Conservation (phyloP, 225 moss, liverwort and hornwort genomes). For the Pseudoscleropodium purum region DNA sequence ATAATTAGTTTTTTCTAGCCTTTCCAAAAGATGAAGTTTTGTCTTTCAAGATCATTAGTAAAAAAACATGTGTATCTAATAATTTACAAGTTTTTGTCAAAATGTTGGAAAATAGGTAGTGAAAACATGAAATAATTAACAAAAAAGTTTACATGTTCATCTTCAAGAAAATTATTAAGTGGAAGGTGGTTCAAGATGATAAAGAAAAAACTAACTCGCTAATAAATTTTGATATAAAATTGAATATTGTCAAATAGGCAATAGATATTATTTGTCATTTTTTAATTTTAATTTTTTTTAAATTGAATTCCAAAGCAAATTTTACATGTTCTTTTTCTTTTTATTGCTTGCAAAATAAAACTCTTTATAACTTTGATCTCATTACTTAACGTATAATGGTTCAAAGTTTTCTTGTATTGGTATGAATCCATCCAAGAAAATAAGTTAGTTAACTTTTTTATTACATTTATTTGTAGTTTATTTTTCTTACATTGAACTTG, state of each 20-base stretch:
- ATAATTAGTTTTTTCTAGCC: neutral
- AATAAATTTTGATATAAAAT: too few species aligned
- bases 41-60: neutral
- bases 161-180: neutral
- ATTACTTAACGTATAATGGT: neutral
- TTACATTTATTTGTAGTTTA: neutral
- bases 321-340: neutral
- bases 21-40: neutral
- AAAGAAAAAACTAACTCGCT: too few species aligned
- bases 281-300: neutral
- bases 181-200: fast-evolving
- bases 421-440: neutral
- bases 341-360: neutral
- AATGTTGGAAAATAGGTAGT: neutral
- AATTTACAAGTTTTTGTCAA: neutral
- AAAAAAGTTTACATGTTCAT: neutral
- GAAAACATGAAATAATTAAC: neutral
- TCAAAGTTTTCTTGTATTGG: neutral
- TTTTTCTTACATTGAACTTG: neutral
- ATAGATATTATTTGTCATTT: neutral
- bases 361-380: neutral
- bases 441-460: neutral
- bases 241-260: neutral
- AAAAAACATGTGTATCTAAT: neutral
- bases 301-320: neutral